phyloP scores from a whole-genome alignment of 352 stramenopile species.

The Globisporangium paddicum region DNA sequence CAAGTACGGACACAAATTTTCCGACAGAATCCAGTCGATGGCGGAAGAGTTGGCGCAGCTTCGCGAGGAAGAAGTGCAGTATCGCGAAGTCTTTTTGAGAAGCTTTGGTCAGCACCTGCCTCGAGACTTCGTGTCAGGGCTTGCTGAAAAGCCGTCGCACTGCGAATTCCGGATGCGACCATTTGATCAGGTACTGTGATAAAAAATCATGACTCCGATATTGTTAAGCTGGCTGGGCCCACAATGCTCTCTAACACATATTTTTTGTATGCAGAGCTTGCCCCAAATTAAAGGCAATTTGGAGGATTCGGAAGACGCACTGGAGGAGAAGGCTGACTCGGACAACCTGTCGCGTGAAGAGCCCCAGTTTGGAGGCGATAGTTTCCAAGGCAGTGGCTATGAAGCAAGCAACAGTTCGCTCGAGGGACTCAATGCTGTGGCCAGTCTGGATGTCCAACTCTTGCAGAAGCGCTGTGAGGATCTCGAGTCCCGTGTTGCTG shows the following conservation, averaged over 20 bases:
- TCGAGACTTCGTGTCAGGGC: constrained; percentile 72
- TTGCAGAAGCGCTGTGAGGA: constrained; percentile 70
- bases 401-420: constrained; percentile 22
- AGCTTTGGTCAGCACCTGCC: constrained; percentile 79
- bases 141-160: constrained; percentile 85
- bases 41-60: constrained; percentile 79
- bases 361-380: constrained; percentile 13
- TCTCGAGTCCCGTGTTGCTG: constrained; percentile 51
- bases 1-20: constrained; percentile 70
- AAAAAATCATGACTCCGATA: neutral
- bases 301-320: constrained; percentile 18
- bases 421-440: constrained; percentile 14
- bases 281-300: constrained; percentile 56
- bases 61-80: constrained; percentile 74
- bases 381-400: constrained; percentile 14
- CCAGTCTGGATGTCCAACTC: constrained; percentile 35
- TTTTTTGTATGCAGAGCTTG: constrained; percentile 29
- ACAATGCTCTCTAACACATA: neutral
- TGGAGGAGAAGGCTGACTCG: constrained; percentile 26
- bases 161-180: constrained; percentile 86
- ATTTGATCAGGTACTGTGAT: constrained; percentile 54
- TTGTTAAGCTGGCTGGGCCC: neutral
- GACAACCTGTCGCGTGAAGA: constrained; percentile 5
- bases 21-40: constrained; percentile 81
- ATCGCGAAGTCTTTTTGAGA: constrained; percentile 70